Conservation (phyloP, 2,329 filamentous ascomycete species). For the Huntiella moniliformis region DNA sequence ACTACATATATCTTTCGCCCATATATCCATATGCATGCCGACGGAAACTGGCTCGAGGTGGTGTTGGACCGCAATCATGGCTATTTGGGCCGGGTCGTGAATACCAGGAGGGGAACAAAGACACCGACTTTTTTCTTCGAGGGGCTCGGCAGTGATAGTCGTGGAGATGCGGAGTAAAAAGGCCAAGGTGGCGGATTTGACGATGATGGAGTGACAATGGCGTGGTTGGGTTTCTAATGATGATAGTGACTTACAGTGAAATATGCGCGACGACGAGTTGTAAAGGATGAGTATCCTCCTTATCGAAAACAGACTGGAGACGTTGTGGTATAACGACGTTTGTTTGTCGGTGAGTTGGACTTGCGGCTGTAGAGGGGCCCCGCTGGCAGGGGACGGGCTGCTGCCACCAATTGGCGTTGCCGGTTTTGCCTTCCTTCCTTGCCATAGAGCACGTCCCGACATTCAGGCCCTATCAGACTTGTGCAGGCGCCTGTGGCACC, state of each 20-base stretch:
- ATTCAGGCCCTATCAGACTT: conserved; percentile 5
- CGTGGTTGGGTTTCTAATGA: neutral
- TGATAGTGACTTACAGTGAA: conserved; percentile 6
- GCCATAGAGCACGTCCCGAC: neutral
- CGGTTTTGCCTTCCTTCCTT: neutral
- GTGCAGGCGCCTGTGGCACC: neutral
- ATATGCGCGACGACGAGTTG: conserved; percentile 9
- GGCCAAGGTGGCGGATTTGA: conserved; percentile 1
- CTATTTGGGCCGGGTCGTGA: neutral
- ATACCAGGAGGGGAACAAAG: conserved; percentile 2
- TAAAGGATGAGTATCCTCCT: conserved; percentile 11
- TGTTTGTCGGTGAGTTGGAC: conserved; percentile 12
- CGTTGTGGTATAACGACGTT: conserved; percentile 10
- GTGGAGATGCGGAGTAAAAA: neutral
- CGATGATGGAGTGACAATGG: neutral
- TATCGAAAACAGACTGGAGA: conserved; percentile 10
- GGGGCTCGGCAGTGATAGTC: neutral
- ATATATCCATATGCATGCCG: neutral
- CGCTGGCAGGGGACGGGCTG: neutral
- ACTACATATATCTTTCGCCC: neutral
- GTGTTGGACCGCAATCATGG: neutral
- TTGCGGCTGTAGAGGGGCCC: conserved; percentile 2
- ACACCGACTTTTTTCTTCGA: neutral
- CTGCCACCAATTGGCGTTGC: conserved; percentile 1
- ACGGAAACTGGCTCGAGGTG: neutral